phyloP scores from a whole-genome alignment of 2,329 filamentous ascomycete species.

The Trichoderma sp. region DNA sequence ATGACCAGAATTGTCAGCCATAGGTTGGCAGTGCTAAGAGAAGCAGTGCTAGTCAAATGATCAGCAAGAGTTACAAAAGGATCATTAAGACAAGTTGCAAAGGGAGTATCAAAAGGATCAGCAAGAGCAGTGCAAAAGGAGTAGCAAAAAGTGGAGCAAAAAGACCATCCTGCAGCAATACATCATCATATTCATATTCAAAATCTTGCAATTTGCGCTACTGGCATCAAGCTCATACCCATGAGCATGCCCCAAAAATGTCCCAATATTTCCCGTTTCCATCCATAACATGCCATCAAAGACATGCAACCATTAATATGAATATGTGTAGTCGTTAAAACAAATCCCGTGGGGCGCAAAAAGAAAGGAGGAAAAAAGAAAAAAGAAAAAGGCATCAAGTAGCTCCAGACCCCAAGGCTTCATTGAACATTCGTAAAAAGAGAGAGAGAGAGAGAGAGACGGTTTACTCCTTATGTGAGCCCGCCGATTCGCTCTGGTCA shows the following conservation, averaged over 20 bases:
- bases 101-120: no score
- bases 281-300: not conserved
- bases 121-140: no score
- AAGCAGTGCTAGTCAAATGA: no score
- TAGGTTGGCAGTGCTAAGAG: no score
- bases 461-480: slow-evolving; percentile 2
- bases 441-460: not conserved
- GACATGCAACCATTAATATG: not conserved
- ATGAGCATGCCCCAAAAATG: not conserved
- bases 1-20: no score
- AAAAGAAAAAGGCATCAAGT: not conserved
- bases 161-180: no score
- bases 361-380: no score
- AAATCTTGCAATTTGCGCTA: not conserved
- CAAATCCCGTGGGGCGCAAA: not conserved
- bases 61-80: no score
- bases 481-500: not conserved
- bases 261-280: not conserved
- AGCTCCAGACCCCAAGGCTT: not conserved
- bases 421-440: not conserved
- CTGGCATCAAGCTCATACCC: not conserved
- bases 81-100: no score
- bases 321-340: not conserved
- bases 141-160: no score
- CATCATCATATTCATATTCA: not conserved